phyloP scores from a whole-genome alignment of 1,139 yeast species.

The Protomyces pachydermus region DNA sequence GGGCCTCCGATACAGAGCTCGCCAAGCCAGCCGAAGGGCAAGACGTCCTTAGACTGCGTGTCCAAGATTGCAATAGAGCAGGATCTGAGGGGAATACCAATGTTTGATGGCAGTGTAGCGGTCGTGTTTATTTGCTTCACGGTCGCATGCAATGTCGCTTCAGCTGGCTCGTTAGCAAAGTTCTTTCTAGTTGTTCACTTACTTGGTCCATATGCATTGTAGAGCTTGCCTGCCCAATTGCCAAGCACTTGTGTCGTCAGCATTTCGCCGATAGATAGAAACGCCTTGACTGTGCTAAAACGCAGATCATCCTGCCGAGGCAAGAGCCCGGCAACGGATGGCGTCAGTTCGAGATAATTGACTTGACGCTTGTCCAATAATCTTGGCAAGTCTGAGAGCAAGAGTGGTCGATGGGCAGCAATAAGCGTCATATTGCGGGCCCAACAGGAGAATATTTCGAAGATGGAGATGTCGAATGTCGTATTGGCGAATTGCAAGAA shows the following conservation, averaged over 20 bases:
- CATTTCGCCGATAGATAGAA: slow-evolving; percentile 35
- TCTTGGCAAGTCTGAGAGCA: slow-evolving; percentile 30
- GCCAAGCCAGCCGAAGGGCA: slow-evolving; percentile 35
- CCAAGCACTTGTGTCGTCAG: slow-evolving; percentile 31
- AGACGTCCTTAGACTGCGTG: slow-evolving; percentile 8
- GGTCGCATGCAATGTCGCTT: slow-evolving; percentile 35
- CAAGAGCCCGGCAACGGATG: slow-evolving; percentile 34
- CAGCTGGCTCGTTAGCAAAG: slow-evolving; percentile 25
- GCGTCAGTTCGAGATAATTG: slow-evolving; percentile 34
- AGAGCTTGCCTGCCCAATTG: slow-evolving; percentile 28
- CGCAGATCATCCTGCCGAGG: slow-evolving; percentile 17
- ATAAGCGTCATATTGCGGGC: slow-evolving; percentile 31
- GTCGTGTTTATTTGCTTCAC: slow-evolving; percentile 26
- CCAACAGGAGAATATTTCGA: slow-evolving; percentile 34
- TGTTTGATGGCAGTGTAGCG: slow-evolving; percentile 27
- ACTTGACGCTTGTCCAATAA: slow-evolving; percentile 27
- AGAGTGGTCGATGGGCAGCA: slow-evolving; percentile 29
- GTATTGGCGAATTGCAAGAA: slow-evolving; percentile 34
- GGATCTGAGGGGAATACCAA: slow-evolving; percentile 33
- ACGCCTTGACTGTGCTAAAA: slow-evolving; percentile 27
- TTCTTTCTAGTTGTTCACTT: background rate
- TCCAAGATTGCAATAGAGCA: slow-evolving; percentile 30
- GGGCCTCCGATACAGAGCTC: slow-evolving; percentile 36
- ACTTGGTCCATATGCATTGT: slow-evolving; percentile 36
- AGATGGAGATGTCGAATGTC: slow-evolving; percentile 34